Base-by-base conservation (phyloP, 2,329 filamentous ascomycete species). In the Exserohilum rostratum region DNA sequence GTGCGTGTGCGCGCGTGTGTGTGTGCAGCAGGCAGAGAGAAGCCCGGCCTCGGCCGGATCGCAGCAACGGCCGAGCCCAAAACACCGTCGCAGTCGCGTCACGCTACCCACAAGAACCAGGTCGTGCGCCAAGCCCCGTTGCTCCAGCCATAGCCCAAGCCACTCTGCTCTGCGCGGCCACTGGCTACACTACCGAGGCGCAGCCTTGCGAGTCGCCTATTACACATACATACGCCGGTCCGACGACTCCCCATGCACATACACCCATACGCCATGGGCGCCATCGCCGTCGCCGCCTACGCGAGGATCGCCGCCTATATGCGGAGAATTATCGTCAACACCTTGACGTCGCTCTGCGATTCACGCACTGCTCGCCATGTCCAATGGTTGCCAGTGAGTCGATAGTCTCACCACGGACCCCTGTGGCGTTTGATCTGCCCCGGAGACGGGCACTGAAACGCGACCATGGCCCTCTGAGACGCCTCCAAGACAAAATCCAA, bases 401-500 rank as follows among this genome's bases (percentile, higher is more conserved):
- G 45, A 29, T 34, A 38, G 68, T 68, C 64, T 67, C 64, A 63
- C 47, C 42, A 64, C 49, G 50, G 43, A 22, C 65, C 63, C 67
- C 61, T 64, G 67, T 66, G 62, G 63, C 65, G 68, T 62, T 50
- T 65, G 61, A 66, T 65, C 57, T 57, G 52, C 58, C 44, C 49
- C 60, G 63, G 65, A 68, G 64, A 61, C 67, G 68, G 66, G 46
- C 53, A 44, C 57, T 72, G 72, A 75, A 75, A 75, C 72, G 50
- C 64, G 38, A 55, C 60, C 56, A 64, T 60, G 55, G 38, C 54
- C 52, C 47, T 53, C 64, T 74, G 72, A 73, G 72, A 75, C 72
- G 66, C 46, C 45, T 73, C 67, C 68, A 72, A 71, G 64, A 70
- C 70, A 65, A 47, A 43, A 50, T 49, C 47, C 61, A 65, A 64